Conservation (phyloP, 176 grass and related monocot genomes). For the Melocanna baccifera region DNA sequence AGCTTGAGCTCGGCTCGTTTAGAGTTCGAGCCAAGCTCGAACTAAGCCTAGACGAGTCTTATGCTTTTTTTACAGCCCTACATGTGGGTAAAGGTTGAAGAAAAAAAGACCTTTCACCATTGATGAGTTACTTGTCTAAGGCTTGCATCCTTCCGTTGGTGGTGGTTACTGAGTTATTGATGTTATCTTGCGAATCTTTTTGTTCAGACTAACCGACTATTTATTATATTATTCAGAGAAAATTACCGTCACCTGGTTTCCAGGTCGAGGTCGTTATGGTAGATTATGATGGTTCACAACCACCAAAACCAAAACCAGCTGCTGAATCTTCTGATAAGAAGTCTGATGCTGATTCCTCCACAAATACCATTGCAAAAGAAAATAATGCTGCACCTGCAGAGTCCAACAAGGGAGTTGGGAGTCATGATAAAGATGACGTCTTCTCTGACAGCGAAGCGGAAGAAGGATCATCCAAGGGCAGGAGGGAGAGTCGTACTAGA, state of each 20-base stretch:
- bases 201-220: not conserved
- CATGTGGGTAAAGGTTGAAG: not conserved
- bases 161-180: not conserved
- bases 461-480: slow-evolving; percentile 57
- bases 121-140: not conserved
- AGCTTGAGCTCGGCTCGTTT: too few relatives aligned
- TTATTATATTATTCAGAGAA: slow-evolving; percentile 68
- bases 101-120: not conserved
- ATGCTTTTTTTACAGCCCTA: too few relatives aligned
- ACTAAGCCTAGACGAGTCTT: too few relatives aligned
- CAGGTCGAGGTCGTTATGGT: slow-evolving; percentile 85
- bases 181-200: not conserved
- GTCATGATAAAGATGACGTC: slow-evolving; percentile 76
- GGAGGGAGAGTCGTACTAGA: slow-evolving; percentile 31
- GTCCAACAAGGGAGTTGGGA: slow-evolving; percentile 47
- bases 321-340: slow-evolving; percentile 30
- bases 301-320: slow-evolving; percentile 40
- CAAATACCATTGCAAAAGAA: slow-evolving; percentile 42
- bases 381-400: slow-evolving; percentile 23
- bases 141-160: not conserved
- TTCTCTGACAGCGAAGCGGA: slow-evolving; percentile 83
- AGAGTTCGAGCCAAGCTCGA: too few relatives aligned
- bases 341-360: slow-evolving; percentile 23
- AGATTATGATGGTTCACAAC: slow-evolving; percentile 66
- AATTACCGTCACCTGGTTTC: slow-evolving; percentile 87